Conservation (phyloP, 257 asterid genomes). For the Solanum phureja region DNA sequence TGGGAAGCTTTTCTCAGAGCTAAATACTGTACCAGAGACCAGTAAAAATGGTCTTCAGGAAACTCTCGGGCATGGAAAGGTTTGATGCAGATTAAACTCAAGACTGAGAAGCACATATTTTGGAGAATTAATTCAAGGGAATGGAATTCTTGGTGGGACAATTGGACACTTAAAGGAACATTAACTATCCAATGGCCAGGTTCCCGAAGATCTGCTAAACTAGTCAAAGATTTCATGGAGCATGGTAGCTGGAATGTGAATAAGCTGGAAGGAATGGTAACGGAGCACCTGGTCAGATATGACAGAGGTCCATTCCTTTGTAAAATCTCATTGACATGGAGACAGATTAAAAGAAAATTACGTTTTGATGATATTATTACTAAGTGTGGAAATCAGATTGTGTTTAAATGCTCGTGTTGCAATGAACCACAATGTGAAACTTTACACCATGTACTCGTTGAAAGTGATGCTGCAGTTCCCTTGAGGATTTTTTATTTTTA, state of each 20-base stretch:
- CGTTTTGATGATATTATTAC: background rate
- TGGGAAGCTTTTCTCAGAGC: background rate
- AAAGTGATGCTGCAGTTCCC: background rate
- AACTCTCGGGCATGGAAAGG: background rate
- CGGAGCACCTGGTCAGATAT: background rate
- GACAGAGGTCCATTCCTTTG: background rate
- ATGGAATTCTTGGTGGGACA: background rate
- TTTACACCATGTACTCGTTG: background rate
- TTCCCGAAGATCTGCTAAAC: background rate
- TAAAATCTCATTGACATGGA: background rate
- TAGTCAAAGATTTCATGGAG: background rate
- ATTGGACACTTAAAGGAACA: background rate
- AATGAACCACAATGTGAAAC: background rate
- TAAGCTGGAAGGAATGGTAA: background rate
- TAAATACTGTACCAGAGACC: background rate
- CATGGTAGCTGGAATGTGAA: background rate
- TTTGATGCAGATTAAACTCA: background rate
- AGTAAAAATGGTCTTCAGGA: background rate
- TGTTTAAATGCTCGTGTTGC: background rate
- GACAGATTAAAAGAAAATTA: background rate
- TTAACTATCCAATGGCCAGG: background rate
- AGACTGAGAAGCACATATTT: background rate
- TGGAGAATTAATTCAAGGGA: background rate
- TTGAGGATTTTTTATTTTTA: background rate
- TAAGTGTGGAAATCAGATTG: background rate